Evolutionary conservation across 805 yeast species (phyloP).

Genomic region (Metschnikowia cubensis): DNA sequence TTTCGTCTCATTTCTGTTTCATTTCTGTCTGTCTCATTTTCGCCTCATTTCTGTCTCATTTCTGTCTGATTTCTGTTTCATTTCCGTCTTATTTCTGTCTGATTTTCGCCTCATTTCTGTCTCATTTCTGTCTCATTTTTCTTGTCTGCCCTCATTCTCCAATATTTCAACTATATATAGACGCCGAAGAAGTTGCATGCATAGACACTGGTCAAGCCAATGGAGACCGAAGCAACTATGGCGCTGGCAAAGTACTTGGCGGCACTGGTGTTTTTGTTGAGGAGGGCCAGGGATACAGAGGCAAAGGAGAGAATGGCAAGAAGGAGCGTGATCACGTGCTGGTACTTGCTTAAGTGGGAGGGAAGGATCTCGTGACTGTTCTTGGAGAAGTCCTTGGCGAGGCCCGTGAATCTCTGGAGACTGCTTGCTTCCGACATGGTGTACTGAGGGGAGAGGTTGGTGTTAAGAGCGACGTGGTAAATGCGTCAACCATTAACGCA

Average conservation of each 20-base stretch:
- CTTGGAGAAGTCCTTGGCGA: constrained; percentile 10
- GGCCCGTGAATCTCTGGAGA: constrained; percentile 8
- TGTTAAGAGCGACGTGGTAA: no score
- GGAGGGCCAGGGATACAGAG: constrained; percentile 15
- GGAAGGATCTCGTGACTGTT: constrained; percentile 14
- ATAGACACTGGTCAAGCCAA: constrained; percentile 36
- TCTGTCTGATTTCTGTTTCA: no score
- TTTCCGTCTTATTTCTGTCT: no score
- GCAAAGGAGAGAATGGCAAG: constrained; percentile 15
- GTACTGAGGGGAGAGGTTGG: not conserved
- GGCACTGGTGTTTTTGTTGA: constrained; percentile 12
- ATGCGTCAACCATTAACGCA: no score
- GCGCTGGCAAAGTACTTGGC: constrained; percentile 26
- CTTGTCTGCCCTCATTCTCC: not conserved
- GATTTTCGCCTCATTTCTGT: no score
- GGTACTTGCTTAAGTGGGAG: constrained; percentile 12
- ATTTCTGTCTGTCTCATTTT: no score
- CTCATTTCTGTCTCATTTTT: no score
- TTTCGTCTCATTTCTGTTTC: no score
- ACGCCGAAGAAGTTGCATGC: constrained; percentile 43
- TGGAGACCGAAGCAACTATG: constrained; percentile 32
- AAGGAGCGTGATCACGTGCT: constrained; percentile 12
- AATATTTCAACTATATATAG: constrained; percentile 26
- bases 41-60: no score
- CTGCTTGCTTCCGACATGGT: constrained; percentile 3